Evolutionary conservation across 495 filamentous ascomycete genomes (phyloP).

Genomic region (Aspergillus saccharolyticus): DNA sequence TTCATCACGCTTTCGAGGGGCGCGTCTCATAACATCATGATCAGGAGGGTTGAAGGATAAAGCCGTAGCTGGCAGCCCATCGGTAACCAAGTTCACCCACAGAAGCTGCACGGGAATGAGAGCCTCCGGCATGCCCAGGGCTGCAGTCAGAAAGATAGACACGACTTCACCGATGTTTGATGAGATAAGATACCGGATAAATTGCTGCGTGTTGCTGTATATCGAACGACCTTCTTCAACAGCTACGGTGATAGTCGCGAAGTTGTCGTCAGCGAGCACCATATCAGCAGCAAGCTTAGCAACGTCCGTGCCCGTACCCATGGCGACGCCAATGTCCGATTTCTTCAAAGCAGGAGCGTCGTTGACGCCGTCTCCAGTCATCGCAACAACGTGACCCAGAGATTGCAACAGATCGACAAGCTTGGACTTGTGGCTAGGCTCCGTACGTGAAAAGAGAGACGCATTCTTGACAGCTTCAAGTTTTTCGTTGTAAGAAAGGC

Average conservation of each 20-base stretch:
- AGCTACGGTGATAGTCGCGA: constrained; percentile 92
- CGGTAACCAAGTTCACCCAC: constrained; percentile 99
- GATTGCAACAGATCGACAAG: constrained; percentile 95
- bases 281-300: constrained; percentile 96
- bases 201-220: constrained; percentile 99
- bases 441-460: constrained; percentile 93
- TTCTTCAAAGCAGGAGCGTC: constrained; percentile 98
- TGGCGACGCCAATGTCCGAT: constrained; percentile 96
- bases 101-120: constrained; percentile 95
- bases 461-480: constrained; percentile 78
- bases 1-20: constrained; percentile 88
- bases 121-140: constrained; percentile 95
- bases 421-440: constrained; percentile 91
- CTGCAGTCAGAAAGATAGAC: constrained; percentile 97
- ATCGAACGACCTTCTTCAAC: constrained; percentile 97
- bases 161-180: constrained; percentile 99
- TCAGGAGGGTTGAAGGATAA: constrained; percentile 97
- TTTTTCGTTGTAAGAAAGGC: constrained; percentile 71
- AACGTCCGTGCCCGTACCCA: constrained; percentile 98
- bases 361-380: constrained; percentile 99
- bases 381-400: constrained; percentile 90
- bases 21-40: constrained; percentile 92
- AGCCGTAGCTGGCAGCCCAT: constrained; percentile 94
- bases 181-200: constrained; percentile 98
- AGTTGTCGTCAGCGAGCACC: constrained; percentile 98